Evolutionary conservation across 345 rosid genomes (phyloP), one percentile per base, ranked within the genome.

Genomic region (Syzygium oleosum): DNA sequence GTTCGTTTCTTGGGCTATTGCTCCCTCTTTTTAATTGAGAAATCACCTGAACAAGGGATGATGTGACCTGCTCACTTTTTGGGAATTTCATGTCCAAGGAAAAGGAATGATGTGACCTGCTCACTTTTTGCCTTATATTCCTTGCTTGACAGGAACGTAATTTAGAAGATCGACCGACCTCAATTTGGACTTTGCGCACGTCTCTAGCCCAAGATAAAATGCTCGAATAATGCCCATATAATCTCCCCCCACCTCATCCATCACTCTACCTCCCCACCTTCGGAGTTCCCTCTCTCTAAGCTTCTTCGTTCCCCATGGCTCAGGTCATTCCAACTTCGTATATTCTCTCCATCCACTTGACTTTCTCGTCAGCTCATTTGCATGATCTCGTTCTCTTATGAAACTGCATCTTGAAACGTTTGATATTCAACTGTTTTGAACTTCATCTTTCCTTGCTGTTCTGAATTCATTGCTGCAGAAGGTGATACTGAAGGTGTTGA

Each of bases 401-500:
- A 56, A 17, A 68, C 46, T 34, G 79, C 79, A 68, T 68, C 79
- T 68, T 34, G 7, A 34, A 34, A 31, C 23, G 23, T 68, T 1
- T n/a, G 12, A 34, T 31, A 34, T 7, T 68, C 43, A 68, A 68
- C 79, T 31, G 29, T 59, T 59, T 31, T 59, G 27, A 59, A 59
- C 85, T 53, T 51, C 34, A 23, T 84, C 11, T 49, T 49, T 7
- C 54, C 52, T 84, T 49, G 29, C 29, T 25, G 29, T 23, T 49
- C 55, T 49, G 55, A 84, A 25, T 59, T 12, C 23, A 5, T 34
- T 68, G 22, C 79, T 68, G 85, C 90, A 21, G 93, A 90, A 80
- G 52, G 34, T 73, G 52, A 52, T 85, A 52, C 52, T 88, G 78
- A 88, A 88, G 80, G 89, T 85, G 31, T 19, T 88, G 85, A 77